Evolutionary conservation across 1,284 basidiomycete species (phyloP).

Genomic region (Cutaneotrichosporon dermatis): DNA sequence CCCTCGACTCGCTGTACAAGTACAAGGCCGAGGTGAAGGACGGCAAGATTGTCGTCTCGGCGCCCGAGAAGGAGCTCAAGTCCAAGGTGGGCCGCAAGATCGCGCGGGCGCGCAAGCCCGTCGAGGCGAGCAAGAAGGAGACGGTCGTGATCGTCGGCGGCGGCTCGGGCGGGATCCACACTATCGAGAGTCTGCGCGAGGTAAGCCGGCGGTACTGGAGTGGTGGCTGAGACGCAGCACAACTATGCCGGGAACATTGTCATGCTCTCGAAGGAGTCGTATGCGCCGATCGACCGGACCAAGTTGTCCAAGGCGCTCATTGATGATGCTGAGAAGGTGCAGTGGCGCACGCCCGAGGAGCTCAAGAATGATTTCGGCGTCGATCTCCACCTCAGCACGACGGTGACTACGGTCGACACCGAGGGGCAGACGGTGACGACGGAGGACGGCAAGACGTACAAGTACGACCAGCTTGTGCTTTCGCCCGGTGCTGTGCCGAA

Average conservation of each 20-base stretch:
- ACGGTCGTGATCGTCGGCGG: constrained; percentile 73
- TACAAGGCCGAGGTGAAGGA: constrained; percentile 67
- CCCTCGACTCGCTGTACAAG: constrained; percentile 74
- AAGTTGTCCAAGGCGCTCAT: constrained; percentile 85
- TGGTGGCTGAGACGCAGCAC: constrained; percentile 53
- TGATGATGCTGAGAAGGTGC: constrained; percentile 69
- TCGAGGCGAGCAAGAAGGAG: constrained; percentile 51
- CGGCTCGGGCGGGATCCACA: constrained; percentile 73
- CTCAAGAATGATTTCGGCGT: constrained; percentile 77
- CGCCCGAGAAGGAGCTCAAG: constrained; percentile 64
- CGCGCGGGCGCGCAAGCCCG: constrained; percentile 38
- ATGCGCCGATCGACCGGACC: constrained; percentile 79
- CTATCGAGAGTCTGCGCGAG: constrained; percentile 78
- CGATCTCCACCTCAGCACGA: constrained; percentile 59
- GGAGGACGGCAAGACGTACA: constrained; percentile 57
- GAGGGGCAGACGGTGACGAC: constrained; percentile 60
- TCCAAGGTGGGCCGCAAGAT: constrained; percentile 59
- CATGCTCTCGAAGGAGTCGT: constrained; percentile 69
- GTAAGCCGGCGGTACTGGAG: constrained; percentile 49
- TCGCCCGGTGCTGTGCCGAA: constrained; percentile 63
- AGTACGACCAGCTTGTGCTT: constrained; percentile 70
- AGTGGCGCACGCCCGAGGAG: constrained; percentile 67
- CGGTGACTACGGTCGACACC: constrained; percentile 65
- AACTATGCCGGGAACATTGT: constrained; percentile 74
- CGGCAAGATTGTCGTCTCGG: constrained; percentile 72